These are phyloP conservation scores for Eucalyptus cladocalyx DNA, from an alignment of 345 rosid species.

Conservation along the genomic window DNA sequence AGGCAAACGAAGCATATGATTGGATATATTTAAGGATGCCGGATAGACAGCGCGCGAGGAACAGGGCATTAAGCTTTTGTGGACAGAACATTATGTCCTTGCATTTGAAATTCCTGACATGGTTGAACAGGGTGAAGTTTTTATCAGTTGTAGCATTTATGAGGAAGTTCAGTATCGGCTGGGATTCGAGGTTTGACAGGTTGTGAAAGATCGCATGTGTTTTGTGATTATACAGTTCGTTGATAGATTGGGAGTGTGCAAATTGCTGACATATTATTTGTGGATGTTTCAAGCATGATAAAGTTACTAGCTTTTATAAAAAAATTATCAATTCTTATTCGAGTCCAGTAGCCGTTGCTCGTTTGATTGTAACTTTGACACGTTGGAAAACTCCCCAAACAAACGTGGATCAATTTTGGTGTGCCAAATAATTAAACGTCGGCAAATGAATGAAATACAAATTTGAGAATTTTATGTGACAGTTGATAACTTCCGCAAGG, in stretches of 20 bases:
- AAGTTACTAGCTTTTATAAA: neutral
- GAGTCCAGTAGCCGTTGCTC: neutral
- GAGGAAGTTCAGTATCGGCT: neutral
- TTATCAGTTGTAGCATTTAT: neutral
- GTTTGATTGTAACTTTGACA: neutral
- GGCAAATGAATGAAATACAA: neutral
- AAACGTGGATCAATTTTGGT: neutral
- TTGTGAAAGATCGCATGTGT: neutral
- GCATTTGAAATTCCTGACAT: neutral
- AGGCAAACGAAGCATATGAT: constrained; percentile 40
- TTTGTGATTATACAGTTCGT: neutral
- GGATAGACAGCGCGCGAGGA: neutral
- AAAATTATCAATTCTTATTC: neutral
- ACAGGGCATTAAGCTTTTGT: neutral
- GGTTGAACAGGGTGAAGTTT: neutral
- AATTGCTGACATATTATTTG: neutral
- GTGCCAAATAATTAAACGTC: neutral
- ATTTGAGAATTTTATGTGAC: neutral
- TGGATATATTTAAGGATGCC: constrained; percentile 12
- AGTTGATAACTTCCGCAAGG: neutral
- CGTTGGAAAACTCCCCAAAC: neutral
- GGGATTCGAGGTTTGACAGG: neutral
- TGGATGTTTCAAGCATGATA: neutral
- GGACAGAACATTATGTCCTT: neutral
- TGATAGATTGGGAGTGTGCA: neutral